Conservation (phyloP, 148 eudicot species). For the Rhododendron ferrugineum region DNA sequence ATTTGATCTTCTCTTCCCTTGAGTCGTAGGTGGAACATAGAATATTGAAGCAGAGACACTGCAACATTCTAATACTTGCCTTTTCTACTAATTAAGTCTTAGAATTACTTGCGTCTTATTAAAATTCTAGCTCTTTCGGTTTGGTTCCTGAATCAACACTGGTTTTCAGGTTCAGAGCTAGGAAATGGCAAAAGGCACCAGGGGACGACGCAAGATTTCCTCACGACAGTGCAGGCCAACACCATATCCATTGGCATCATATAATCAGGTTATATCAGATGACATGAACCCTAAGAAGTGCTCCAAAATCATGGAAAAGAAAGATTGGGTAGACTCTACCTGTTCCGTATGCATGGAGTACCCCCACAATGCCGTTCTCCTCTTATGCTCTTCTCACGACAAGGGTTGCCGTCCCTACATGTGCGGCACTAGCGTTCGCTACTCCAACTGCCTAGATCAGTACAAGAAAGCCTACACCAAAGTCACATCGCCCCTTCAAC, state of each 20-base stretch:
- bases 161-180: conserved; percentile 11
- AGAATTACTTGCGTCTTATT: background rate
- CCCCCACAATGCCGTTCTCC: conserved; percentile 71
- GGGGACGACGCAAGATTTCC: conserved; percentile 49
- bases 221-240: conserved; percentile 45
- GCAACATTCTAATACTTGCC: background rate
- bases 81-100: background rate
- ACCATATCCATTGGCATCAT: conserved; percentile 38
- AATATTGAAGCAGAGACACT: background rate
- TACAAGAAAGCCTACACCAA: conserved; percentile 57
- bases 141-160: background rate
- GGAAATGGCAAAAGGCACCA: conserved; percentile 54
- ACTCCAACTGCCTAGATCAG: conserved; percentile 67
- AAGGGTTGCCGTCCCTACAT: conserved; percentile 69
- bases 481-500: conserved; percentile 13
- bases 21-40: background rate
- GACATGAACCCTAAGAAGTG: conserved; percentile 18
- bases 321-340: conserved; percentile 58
- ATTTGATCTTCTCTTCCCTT: background rate
- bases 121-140: background rate
- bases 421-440: conserved; percentile 64
- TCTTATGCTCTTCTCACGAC: conserved; percentile 59
- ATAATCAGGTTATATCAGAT: conserved; percentile 5
- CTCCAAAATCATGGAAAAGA: conserved; percentile 27
- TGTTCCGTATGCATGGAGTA: conserved; percentile 70